phyloP scores from a whole-genome alignment of 1,284 basidiomycete genomes.

The Prillingera fragicola region DNA sequence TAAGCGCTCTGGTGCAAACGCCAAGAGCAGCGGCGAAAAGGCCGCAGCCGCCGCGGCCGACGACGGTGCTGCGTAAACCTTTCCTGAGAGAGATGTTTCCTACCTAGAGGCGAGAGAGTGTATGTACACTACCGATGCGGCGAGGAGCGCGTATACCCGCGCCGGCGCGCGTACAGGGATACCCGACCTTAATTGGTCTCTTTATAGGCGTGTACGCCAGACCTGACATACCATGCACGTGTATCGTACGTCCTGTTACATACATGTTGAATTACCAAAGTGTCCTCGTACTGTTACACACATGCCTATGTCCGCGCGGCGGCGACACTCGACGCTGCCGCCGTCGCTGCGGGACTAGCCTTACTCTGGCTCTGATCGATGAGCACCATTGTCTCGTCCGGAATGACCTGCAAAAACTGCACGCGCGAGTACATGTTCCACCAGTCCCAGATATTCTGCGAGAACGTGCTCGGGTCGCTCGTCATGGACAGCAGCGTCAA shows the following conservation, averaged over 20 bases:
- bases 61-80: no score
- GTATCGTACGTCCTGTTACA: no score
- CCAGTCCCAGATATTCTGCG: constrained; percentile 32
- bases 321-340: background rate
- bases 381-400: constrained; percentile 11
- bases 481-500: constrained; percentile 24
- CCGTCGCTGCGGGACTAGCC: no score
- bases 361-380: constrained; percentile 2
- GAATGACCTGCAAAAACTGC: constrained; percentile 35
- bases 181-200: no score
- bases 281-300: background rate
- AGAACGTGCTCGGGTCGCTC: constrained; percentile 21
- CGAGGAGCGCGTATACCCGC: no score
- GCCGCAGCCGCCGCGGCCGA: background rate
- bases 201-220: no score
- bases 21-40: background rate
- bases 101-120: no score
- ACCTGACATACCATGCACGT: no score
- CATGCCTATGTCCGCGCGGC: background rate
- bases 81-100: no score
- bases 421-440: constrained; percentile 38
- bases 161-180: no score
- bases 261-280: background rate
- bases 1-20: constrained; percentile 2
- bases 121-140: no score